phyloP scores from a whole-genome alignment of 208 protist species.

The Acanthamoeba lenticulata region DNA sequence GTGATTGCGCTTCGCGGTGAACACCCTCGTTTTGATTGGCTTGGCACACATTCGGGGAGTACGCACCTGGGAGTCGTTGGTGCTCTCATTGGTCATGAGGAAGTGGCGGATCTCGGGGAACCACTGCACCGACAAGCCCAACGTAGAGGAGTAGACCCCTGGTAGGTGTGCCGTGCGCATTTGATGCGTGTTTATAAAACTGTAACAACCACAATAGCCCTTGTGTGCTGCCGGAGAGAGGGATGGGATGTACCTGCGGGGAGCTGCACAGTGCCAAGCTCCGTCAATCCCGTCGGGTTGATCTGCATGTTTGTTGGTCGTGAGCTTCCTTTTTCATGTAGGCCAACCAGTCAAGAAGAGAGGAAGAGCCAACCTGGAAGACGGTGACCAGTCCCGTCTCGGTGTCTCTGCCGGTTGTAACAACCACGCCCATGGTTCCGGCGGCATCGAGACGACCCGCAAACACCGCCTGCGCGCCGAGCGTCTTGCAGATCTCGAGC shows the following conservation, averaged over 20 bases:
- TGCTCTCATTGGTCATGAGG: background rate
- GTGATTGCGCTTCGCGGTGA: no score
- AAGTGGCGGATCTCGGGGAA: background rate
- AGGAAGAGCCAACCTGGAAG: background rate
- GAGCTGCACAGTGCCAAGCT: background rate
- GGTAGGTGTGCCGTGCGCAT: no score
- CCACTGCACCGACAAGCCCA: background rate
- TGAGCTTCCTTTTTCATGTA: no score
- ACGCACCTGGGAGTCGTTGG: background rate
- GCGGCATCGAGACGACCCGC: background rate
- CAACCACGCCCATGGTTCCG: background rate
- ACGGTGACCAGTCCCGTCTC: background rate
- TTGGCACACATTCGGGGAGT: no score
- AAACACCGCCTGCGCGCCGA: background rate
- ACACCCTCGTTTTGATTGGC: no score
- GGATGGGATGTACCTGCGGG: background rate
- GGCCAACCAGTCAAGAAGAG: no score
- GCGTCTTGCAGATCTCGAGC: background rate
- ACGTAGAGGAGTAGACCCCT: background rate
- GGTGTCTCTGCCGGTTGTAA: background rate
- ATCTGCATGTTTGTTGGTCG: conserved; percentile 1
- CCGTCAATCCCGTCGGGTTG: background rate
- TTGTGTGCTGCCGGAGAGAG: no score
- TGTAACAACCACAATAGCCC: no score
- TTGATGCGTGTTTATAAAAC: background rate